Evolutionary conservation across 1,284 basidiomycete genomes (phyloP).

Genomic region (Heliocybe sulcata): DNA sequence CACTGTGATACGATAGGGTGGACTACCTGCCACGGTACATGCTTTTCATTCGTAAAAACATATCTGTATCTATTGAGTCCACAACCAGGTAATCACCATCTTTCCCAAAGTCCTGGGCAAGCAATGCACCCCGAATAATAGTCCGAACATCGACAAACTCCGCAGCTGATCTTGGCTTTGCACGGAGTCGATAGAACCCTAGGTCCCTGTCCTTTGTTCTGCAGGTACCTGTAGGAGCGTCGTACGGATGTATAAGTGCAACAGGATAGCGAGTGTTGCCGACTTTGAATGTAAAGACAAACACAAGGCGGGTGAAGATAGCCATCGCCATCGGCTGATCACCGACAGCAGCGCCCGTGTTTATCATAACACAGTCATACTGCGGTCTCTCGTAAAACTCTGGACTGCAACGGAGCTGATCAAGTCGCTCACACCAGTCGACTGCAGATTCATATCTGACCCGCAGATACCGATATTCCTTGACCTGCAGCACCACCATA

Average conservation of each 20-base stretch:
- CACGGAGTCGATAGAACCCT: constrained; percentile 13
- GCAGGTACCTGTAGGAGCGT: constrained; percentile 7
- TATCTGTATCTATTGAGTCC: constrained; percentile 19
- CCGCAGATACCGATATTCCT: constrained; percentile 13
- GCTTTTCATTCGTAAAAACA: constrained; percentile 16
- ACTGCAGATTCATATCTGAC: constrained; percentile 20
- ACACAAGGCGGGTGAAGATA: constrained; percentile 15
- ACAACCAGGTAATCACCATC: constrained; percentile 17
- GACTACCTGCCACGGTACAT: neutral
- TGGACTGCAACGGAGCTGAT: constrained; percentile 20
- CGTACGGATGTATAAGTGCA: constrained; percentile 18
- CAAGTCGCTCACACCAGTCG: constrained; percentile 14
- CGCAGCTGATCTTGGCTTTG: constrained; percentile 4
- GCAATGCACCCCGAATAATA: constrained; percentile 17
- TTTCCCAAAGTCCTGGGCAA: constrained; percentile 12
- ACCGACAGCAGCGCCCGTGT: constrained; percentile 6
- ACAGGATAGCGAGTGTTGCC: constrained; percentile 10
- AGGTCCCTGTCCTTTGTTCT: constrained; percentile 15
- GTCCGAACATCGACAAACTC: constrained; percentile 18
- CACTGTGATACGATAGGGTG: neutral
- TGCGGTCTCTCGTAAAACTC: constrained; percentile 15
- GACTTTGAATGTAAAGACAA: constrained; percentile 15
- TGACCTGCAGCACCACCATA: constrained; percentile 4
- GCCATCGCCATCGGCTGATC: too few relatives aligned
- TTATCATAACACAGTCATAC: constrained; percentile 18